Percentiles rank a stretch among this genome's conserved stretches.
These are phyloP conservation scores for Teratosphaeria viscida DNA, from an alignment of 2,329 filamentous ascomycete species.

Conservation along the genomic window DNA sequence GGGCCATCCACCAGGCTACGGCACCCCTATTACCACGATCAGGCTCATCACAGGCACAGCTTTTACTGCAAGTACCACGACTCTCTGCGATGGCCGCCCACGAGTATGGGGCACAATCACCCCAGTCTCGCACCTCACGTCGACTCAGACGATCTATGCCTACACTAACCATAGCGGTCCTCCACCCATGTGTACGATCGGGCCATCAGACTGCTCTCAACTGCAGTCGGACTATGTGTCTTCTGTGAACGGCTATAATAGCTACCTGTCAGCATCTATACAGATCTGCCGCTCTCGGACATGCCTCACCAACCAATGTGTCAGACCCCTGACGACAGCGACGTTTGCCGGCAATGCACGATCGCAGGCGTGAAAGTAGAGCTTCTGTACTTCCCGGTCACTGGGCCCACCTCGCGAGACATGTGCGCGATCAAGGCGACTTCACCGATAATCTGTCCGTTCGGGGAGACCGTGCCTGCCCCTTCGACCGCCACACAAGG, in stretches of 20 bases:
- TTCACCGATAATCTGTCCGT: conserved; percentile 17
- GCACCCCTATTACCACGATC: neutral
- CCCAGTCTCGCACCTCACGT: conserved; percentile 13
- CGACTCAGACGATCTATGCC: conserved; percentile 5
- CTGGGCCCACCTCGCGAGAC: conserved; percentile 16
- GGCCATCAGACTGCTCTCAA: conserved; percentile 18
- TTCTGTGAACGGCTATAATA: conserved; percentile 3
- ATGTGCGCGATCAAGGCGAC: conserved; percentile 20
- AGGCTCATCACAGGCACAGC: neutral
- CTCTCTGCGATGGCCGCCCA: conserved; percentile 21
- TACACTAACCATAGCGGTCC: conserved; percentile 2
- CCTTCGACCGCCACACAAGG: conserved; percentile 14
- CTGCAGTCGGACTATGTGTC: conserved; percentile 19
- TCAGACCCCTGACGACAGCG: conserved; percentile 7
- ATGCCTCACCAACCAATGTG: neutral
- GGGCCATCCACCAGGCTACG: neutral
- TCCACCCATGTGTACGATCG: conserved; percentile 15
- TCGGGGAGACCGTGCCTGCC: conserved; percentile 13
- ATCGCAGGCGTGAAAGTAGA: conserved; percentile 22
- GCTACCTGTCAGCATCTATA: neutral
- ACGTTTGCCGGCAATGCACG: conserved; percentile 22
- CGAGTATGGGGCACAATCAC: conserved; percentile 14
- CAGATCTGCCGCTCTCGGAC: neutral
- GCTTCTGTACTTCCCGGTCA: conserved; percentile 20
- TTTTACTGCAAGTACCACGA: conserved; percentile 18